Conservation (phyloP, 768 basidiomycete genomes). For the Postia placenta region DNA sequence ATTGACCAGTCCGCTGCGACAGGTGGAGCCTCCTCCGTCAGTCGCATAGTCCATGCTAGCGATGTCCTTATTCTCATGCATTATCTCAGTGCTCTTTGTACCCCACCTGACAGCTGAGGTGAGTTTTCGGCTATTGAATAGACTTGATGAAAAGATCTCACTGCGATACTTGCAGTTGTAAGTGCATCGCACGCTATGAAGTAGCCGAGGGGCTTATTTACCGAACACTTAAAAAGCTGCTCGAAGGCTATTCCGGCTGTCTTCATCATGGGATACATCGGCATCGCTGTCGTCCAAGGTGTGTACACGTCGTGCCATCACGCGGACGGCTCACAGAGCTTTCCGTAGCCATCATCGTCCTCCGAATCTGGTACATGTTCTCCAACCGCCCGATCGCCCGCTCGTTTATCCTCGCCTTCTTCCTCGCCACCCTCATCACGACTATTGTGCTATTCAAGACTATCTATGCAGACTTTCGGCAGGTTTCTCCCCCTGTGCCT, state of each 20-base stretch:
- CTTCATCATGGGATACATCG: conserved; percentile 9
- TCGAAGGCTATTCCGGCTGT: conserved; percentile 2
- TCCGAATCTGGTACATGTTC: conserved; percentile 18
- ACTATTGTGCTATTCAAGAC: conserved; percentile 2
- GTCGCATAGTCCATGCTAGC: too few species aligned
- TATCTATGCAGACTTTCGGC: conserved; percentile 7
- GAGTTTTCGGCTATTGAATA: background rate
- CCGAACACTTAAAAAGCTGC: conserved; percentile 7
- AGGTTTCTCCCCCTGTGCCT: conserved; percentile 6
- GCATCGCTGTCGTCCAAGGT: conserved; percentile 12
- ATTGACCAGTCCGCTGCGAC: background rate
- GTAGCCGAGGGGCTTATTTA: background rate
- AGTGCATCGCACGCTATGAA: background rate
- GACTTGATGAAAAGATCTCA: too few species aligned
- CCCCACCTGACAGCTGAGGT: background rate
- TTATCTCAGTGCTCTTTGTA: background rate
- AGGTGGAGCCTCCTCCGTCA: conserved; percentile 3
- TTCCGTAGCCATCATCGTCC: conserved; percentile 14
- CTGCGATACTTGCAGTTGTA: background rate
- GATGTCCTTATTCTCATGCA: too few species aligned
- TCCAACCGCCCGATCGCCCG: conserved; percentile 8
- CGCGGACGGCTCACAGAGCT: background rate
- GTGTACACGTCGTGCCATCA: background rate
- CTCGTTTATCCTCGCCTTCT: conserved; percentile 6
- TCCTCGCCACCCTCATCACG: conserved; percentile 5